Percentiles rank a stretch among this genome's conserved stretches.
These are phyloP conservation scores for Pyrenophora tritici-repentis DNA, from an alignment of 2,329 filamentous ascomycete genomes.

Conservation along the genomic window DNA sequence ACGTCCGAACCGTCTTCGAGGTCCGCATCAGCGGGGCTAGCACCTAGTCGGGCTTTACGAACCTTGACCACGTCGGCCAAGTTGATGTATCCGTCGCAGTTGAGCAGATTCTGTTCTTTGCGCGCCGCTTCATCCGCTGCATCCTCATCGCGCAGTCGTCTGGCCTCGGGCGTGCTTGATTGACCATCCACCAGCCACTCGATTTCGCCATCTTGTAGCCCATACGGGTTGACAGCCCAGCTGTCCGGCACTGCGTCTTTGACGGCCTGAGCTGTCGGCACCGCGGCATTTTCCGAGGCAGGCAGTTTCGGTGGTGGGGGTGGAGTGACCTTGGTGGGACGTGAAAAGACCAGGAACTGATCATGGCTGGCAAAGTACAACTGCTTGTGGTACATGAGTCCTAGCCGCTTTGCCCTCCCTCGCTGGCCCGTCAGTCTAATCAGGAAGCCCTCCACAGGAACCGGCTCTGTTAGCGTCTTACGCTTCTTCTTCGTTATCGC, in stretches of 20 bases:
- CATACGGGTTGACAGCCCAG: constrained; percentile 66
- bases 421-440: constrained; percentile 67
- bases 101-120: constrained; percentile 61
- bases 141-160: constrained; percentile 60
- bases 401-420: constrained; percentile 62
- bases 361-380: constrained; percentile 69
- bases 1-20: constrained; percentile 60
- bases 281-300: constrained; percentile 48
- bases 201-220: constrained; percentile 58
- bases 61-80: constrained; percentile 62
- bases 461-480: constrained; percentile 59
- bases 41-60: constrained; percentile 59
- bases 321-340: constrained; percentile 61
- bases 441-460: constrained; percentile 69
- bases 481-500: constrained; percentile 48
- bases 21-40: constrained; percentile 57
- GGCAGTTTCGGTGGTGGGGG: constrained; percentile 63
- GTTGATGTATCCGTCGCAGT: constrained; percentile 69
- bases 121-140: constrained; percentile 64
- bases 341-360: constrained; percentile 66
- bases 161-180: constrained; percentile 49
- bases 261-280: constrained; percentile 62
- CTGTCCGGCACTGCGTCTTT: constrained; percentile 62
- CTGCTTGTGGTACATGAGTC: constrained; percentile 67
- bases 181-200: constrained; percentile 59